These are phyloP conservation scores for Nadsonia starkeyi-henricii DNA, from an alignment of 1,139 yeast genomes.

Conservation along the genomic window DNA sequence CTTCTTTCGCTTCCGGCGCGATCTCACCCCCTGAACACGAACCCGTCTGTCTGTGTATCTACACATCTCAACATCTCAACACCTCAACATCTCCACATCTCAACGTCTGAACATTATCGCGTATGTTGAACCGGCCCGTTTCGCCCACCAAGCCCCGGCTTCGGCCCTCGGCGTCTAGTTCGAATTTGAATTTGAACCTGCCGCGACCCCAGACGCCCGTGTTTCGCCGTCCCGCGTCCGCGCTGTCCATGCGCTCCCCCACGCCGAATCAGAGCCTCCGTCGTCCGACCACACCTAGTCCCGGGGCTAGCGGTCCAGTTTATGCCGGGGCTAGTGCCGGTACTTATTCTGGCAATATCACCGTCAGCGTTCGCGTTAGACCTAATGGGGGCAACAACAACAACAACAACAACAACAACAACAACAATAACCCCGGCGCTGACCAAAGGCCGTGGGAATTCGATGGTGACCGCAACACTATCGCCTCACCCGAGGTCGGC, in stretches of 20 bases:
- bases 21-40: no score
- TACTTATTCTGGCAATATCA: slow-evolving; percentile 22
- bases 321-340: slow-evolving; percentile 2
- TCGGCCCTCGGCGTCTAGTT: background rate
- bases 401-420: slow-evolving; percentile 1
- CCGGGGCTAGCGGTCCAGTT: no score
- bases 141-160: background rate
- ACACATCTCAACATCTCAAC: no score
- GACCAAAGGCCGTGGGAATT: slow-evolving; percentile 15
- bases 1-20: no score
- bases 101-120: no score
- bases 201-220: slow-evolving; percentile 19
- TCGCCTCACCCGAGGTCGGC: slow-evolving; percentile 22
- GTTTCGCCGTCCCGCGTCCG: slow-evolving; percentile 17
- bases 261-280: slow-evolving; percentile 14
- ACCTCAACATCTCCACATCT: no score
- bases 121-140: background rate
- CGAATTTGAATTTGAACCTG: background rate
- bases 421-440: slow-evolving; percentile 5
- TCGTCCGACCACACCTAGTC: slow-evolving; percentile 15
- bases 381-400: slow-evolving; percentile 13
- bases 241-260: slow-evolving; percentile 18
- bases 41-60: no score
- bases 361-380: slow-evolving; percentile 23
- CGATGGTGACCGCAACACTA: slow-evolving; percentile 12